phyloP scores from a whole-genome alignment of 1,139 yeast species.

The Saccharomyces pastorianus region DNA sequence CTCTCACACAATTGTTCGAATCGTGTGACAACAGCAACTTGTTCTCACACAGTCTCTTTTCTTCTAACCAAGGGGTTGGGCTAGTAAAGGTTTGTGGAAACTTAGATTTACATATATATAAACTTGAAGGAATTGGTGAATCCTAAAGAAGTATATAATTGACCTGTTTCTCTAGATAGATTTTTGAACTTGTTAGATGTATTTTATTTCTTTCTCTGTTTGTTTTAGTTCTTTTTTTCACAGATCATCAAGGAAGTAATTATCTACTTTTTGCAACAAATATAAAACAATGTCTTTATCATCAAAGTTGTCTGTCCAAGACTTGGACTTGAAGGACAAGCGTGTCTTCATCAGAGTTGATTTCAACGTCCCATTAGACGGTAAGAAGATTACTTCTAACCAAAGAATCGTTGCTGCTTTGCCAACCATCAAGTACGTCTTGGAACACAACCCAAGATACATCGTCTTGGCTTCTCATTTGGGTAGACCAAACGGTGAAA shows the following conservation, averaged over 20 bases:
- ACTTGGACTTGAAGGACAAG: constrained; percentile 75
- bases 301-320: constrained; percentile 84
- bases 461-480: constrained; percentile 89
- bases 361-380: constrained; percentile 96
- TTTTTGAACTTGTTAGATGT: background rate
- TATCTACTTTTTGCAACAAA: background rate
- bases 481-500: constrained; percentile 96
- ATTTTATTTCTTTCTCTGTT: no score
- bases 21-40: background rate
- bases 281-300: constrained; percentile 67
- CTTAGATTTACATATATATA: background rate
- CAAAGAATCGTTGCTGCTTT: constrained; percentile 97
- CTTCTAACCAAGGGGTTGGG: background rate
- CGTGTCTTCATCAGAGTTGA: constrained; percentile 95
- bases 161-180: background rate
- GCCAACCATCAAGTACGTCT: constrained; percentile 90
- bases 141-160: background rate
- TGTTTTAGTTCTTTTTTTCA: background rate
- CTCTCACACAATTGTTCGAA: background rate
- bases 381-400: constrained; percentile 92
- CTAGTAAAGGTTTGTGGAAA: background rate
- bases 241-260: background rate
- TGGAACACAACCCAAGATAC: constrained; percentile 82
- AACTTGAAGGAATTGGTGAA: background rate
- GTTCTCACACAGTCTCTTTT: background rate